Conservation (phyloP, 208 protist species). For the Wallacemonas sp. region DNA sequence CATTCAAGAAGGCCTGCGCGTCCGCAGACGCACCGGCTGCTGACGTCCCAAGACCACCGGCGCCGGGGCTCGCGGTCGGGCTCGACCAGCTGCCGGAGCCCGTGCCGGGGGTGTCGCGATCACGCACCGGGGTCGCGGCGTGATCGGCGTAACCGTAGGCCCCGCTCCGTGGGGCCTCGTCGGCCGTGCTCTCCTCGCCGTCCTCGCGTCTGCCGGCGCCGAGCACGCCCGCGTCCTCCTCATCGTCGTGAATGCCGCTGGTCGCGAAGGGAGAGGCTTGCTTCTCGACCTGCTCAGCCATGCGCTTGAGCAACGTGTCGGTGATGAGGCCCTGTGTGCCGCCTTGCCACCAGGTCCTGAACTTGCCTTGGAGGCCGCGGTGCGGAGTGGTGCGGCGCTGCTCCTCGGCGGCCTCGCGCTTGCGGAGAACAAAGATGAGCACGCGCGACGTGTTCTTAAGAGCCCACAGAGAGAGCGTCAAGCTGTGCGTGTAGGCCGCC, state of each 20-base stretch:
- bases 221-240: neutral
- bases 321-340: constrained; percentile 58
- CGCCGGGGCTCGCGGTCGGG: no score
- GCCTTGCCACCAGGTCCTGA: constrained; percentile 62
- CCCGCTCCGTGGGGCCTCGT: neutral
- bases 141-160: constrained; percentile 3
- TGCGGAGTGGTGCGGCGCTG: constrained; percentile 11
- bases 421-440: constrained; percentile 63
- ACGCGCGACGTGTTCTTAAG: constrained; percentile 74
- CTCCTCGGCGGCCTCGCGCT: constrained; percentile 39
- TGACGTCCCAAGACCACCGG: neutral
- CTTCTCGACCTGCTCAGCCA: constrained; percentile 43
- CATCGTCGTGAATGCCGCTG: constrained; percentile 44
- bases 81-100: no score
- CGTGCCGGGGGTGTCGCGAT: no score
- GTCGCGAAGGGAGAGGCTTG: constrained; percentile 51
- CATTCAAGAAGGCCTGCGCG: neutral
- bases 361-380: constrained; percentile 37
- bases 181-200: neutral
- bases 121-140: neutral
- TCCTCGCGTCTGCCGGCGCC: neutral
- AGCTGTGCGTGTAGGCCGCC: constrained; percentile 66
- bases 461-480: constrained; percentile 58
- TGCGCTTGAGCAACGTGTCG: constrained; percentile 49
- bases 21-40: neutral